Base-by-base conservation (phyloP, 2,329 filamentous ascomycete species). In the Calonectria pteridis region DNA sequence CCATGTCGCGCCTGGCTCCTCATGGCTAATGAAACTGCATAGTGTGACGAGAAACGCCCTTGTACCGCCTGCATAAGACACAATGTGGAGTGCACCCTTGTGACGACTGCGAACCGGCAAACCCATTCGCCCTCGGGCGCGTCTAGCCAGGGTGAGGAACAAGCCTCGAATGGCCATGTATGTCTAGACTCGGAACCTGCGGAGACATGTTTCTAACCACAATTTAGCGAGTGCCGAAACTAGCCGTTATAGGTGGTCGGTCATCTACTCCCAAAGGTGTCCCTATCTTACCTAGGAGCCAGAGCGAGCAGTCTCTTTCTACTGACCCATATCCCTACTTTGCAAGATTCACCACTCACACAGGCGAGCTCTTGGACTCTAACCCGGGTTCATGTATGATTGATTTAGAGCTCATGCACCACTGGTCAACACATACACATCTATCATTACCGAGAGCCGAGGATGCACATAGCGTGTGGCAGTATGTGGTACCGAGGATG, bases 371-470 rank as follows among this genome's bases (percentile, higher is more conserved):
- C 13, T 9, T n/a, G 16, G 55, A 40, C 16, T 26, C 55, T 9
- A 40, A 40, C 35, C 26, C 18, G 18, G 55, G 55, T n/a, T 40
- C 33, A 33, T 62, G 55, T 23, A 62, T 62, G 55, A 62, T 62
- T 62, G 55, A 62, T 18, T 23, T 62, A 2, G 55, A 62, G 23
- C 55, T 62, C n/a, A 62, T 62, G 55, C 55, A 62, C 16, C 55
- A 62, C 6, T 62, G 55, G 55, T 62, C 55, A 28, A 62, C 55
- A 10, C 55, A 62, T 26, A 62, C 55, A 6, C 31, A 40, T 9
- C 13, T 13, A 3, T 40, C 31, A 0, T 40, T 62, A 6, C 33
- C 55, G 2, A 37, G 55, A 18, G 37, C 55, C 23, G 26, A 28
- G 9, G 55, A 62, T 20, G 55, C 35, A 23, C 1, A 18, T 6